Conservation (phyloP, 2,329 filamentous ascomycete genomes). For the Trichoderma citrinoviride region DNA sequence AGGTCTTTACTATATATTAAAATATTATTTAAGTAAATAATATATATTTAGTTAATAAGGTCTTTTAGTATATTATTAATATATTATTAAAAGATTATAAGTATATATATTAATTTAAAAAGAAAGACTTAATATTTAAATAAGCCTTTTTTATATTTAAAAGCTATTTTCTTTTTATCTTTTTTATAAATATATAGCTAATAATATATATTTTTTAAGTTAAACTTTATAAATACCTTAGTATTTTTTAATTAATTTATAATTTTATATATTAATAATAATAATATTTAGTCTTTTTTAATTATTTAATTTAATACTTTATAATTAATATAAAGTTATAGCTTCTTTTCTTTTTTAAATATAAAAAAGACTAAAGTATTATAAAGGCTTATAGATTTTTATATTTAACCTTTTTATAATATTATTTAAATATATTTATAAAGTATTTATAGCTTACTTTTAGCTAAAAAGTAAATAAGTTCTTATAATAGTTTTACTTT, state of each 20-base stretch:
- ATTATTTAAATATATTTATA: conserved; percentile 20
- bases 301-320: conserved; percentile 22
- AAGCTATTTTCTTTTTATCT: conserved; percentile 23
- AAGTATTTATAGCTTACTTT: conserved; percentile 17
- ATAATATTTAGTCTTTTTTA: conserved; percentile 19
- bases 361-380: conserved; percentile 20
- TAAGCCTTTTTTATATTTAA: conserved; percentile 17
- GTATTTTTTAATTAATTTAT: background rate
- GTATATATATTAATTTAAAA: conserved; percentile 21
- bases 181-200: conserved; percentile 12
- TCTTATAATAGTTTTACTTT: conserved; percentile 8
- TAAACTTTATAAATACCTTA: conserved; percentile 12
- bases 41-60: conserved; percentile 20
- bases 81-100: conserved; percentile 23
- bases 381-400: conserved; percentile 18
- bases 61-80: conserved; percentile 21
- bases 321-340: conserved; percentile 25
- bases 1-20: conserved; percentile 22
- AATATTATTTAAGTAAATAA: conserved; percentile 25
- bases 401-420: conserved; percentile 18
- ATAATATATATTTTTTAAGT: conserved; percentile 23
- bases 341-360: conserved; percentile 12
- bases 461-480: conserved; percentile 17
- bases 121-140: conserved; percentile 26
- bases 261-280: conserved; percentile 21